Evolutionary conservation across 257 asterid genomes (phyloP).

Genomic region (Eustoma russellianum): DNA sequence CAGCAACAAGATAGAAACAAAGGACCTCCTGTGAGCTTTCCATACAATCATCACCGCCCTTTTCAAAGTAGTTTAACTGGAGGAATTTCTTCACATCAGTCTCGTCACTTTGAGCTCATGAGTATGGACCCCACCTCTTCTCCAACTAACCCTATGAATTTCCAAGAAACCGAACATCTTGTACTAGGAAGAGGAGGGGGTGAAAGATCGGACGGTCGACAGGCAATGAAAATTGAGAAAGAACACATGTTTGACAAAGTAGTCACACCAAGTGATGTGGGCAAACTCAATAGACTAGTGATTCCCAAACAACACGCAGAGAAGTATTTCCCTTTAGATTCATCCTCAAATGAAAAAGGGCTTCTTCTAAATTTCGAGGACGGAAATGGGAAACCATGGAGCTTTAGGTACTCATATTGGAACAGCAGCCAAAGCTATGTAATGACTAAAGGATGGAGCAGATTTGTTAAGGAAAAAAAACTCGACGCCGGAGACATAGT

Average conservation of each 20-base stretch:
- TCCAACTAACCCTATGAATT: conserved; percentile 5
- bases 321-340: conserved; percentile 82
- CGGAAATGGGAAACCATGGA: conserved; percentile 80
- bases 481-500: conserved; percentile 86
- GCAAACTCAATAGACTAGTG: conserved; percentile 79
- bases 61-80: neutral
- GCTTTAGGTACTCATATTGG: conserved; percentile 93
- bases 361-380: conserved; percentile 80
- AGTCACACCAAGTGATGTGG: conserved; percentile 97
- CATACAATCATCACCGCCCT: conserved; percentile 6
- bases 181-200: conserved; percentile 16
- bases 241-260: conserved; percentile 98
- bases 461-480: conserved; percentile 83
- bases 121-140: conserved; percentile 9
- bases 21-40: neutral
- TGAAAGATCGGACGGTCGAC: conserved; percentile 9
- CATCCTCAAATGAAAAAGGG: conserved; percentile 77
- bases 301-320: conserved; percentile 97
- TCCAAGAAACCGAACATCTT: conserved; percentile 12
- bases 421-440: conserved; percentile 99
- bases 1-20: conserved; percentile 1
- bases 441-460: conserved; percentile 96
- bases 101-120: conserved; percentile 11
- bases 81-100: neutral
- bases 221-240: conserved; percentile 24